Base-by-base conservation (phyloP, 208 protist genomes). In the Leishmania tropica region DNA sequence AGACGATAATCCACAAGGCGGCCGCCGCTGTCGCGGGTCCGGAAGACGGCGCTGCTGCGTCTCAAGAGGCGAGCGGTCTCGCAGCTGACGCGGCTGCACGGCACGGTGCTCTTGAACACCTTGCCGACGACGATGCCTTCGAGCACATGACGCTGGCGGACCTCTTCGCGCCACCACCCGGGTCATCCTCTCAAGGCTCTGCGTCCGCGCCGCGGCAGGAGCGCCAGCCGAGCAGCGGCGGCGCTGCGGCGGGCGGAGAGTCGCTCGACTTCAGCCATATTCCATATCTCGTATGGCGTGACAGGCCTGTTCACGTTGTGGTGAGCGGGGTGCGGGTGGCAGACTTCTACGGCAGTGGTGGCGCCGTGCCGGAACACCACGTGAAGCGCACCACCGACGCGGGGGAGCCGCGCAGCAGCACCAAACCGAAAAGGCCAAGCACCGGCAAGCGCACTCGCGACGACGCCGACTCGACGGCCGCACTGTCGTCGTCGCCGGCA, bases 311-410 rank as follows among this genome's bases (percentile, higher is more conserved):
- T 37, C 81, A 87, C 37, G 87, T 97, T 19, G 76, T 86, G 28
- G 82, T 84, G 65, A 95, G 91, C 62, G 89, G 92, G 1, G 74
- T 96, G 28, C 72, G 80, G 0, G 82, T 97, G 3, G 76, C 87
- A 0, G 94, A 94, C 80, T 87, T 97, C 47, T 93, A 90, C 85
- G 58, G 11, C 21, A 86, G 83, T 45, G 94, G 92, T 11, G 93
- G 92, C 15, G 70, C 80, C 3, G 87, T 96, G 15, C 92, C 90
- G 58, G 72, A 84, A 77, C 86, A 89, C 76, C 81, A 71, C 15
- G 5, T 10, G 28, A 78, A 84, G 67, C 75, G 73, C 37, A 37
- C 40, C 28, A 54, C 40, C 51, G 64, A 78, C 10, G 77, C 45
- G 45, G 78, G 48, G 53, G 53, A 31, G 37, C n/a, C 60, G 24